Evolutionary conservation across 805 yeast species (phyloP).

Genomic region (Candida piceae): DNA sequence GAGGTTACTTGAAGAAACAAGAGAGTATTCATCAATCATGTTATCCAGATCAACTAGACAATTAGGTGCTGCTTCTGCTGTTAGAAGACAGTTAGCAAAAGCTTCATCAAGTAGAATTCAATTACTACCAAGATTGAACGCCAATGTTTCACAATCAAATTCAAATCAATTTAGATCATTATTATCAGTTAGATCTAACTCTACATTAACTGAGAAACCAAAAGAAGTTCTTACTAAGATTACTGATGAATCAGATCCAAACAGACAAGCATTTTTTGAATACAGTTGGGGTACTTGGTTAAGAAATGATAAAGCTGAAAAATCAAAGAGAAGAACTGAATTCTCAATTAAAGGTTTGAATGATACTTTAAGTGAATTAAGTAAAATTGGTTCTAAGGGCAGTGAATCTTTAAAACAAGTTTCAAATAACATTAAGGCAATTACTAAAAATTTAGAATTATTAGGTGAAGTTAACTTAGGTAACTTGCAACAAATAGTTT

Average conservation of each 20-base stretch:
- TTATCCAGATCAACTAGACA: constrained; percentile 4
- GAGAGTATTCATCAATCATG: background rate
- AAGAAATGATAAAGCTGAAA: constrained; percentile 68
- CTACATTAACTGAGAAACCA: constrained; percentile 11
- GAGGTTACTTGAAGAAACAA: background rate
- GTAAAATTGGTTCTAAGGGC: constrained; percentile 34
- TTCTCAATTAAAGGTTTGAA: constrained; percentile 79
- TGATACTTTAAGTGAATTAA: constrained; percentile 42
- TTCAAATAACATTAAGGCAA: constrained; percentile 14
- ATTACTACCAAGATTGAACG: too few species aligned
- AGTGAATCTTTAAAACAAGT: constrained; percentile 14
- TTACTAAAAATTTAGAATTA: constrained; percentile 19
- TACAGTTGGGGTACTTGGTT: constrained; percentile 97
- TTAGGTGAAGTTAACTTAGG: constrained; percentile 14
- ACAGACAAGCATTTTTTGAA: constrained; percentile 69
- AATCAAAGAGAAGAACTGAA: constrained; percentile 68
- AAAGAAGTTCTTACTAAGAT: constrained; percentile 47
- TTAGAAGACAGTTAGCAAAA: background rate
- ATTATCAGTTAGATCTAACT: constrained; percentile 5
- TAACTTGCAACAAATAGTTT: constrained; percentile 64
- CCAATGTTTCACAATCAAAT: background rate
- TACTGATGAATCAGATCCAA: constrained; percentile 59
- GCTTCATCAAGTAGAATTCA: background rate
- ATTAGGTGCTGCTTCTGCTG: background rate
- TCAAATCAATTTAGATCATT: background rate